A percentile compares a stretch with the other conserved stretches of the same genome.
phyloP scores from a whole-genome alignment of 805 yeast species.

The Saccharomycopsis synnaedendra region DNA sequence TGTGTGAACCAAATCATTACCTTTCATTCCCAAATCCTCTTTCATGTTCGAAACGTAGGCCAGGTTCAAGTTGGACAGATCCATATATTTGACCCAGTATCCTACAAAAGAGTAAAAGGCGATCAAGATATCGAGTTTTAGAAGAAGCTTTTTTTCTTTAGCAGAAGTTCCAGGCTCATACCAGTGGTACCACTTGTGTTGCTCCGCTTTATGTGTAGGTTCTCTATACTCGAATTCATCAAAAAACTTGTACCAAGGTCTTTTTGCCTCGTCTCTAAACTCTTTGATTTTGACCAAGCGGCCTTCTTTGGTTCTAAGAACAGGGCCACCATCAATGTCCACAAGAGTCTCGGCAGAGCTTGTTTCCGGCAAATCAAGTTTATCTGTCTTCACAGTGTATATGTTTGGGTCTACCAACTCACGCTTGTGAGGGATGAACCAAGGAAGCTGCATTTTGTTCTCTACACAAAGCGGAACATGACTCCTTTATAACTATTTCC shows the following conservation, averaged over 20 bases:
- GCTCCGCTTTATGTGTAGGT: conserved; percentile 23
- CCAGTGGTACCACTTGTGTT: conserved; percentile 34
- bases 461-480: too few species aligned
- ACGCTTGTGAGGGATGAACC: conserved; percentile 10
- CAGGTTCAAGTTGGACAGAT: conserved; percentile 46
- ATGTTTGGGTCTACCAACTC: conserved; percentile 8
- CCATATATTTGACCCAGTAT: conserved; percentile 61
- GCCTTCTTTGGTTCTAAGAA: conserved; percentile 3
- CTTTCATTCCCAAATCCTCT: conserved; percentile 43
- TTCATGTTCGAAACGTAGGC: conserved; percentile 60
- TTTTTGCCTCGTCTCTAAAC: conserved; percentile 27
- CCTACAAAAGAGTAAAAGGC: conserved; percentile 47
- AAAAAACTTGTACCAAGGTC: conserved; percentile 35
- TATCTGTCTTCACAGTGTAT: conserved; percentile 1
- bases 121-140: conserved; percentile 45
- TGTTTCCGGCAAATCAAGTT: neutral
- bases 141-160: conserved; percentile 32
- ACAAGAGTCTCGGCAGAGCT: neutral
- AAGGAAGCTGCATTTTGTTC: conserved; percentile 2
- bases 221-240: conserved; percentile 53
- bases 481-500: too few species aligned
- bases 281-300: conserved; percentile 18
- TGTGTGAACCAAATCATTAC: conserved; percentile 51
- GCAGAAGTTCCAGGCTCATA: conserved; percentile 23
- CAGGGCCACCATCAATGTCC: neutral